Evolutionary conservation across 352 stramenopile species (phyloP).

Genomic region (Phytopythium oedochilum): DNA sequence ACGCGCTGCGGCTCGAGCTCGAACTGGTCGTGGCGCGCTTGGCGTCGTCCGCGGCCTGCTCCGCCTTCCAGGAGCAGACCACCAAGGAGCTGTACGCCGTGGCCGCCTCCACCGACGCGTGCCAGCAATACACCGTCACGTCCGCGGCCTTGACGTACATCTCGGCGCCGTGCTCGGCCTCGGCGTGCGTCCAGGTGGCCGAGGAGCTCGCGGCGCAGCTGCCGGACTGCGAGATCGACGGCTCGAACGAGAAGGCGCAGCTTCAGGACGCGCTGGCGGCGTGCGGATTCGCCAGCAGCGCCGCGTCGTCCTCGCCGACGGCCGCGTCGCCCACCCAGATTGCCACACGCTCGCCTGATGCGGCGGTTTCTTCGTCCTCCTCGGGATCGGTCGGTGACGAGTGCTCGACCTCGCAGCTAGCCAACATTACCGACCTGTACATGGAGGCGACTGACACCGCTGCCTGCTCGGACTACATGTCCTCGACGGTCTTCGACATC

Average conservation of each 20-base stretch:
- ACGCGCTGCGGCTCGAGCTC: not conserved
- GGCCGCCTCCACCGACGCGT: constrained; percentile 9
- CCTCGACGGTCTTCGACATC: constrained; percentile 11
- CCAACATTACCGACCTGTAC: constrained; percentile 7
- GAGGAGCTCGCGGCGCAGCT: constrained; percentile 7
- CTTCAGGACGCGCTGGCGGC: constrained; percentile 10
- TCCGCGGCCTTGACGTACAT: constrained; percentile 9
- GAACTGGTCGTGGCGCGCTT: not conserved
- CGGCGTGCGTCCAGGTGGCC: constrained; percentile 12
- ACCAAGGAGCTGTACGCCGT: constrained; percentile 7
- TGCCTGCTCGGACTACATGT: constrained; percentile 17
- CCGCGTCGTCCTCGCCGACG: constrained; percentile 9
- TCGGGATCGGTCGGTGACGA: not conserved
- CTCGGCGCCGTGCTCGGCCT: constrained; percentile 10
- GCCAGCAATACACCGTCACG: constrained; percentile 9
- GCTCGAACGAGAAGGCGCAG: constrained; percentile 18
- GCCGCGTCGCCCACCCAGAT: constrained; percentile 6
- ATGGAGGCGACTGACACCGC: constrained; percentile 14
- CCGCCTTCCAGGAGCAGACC: not conserved
- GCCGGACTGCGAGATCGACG: constrained; percentile 13
- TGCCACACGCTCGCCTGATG: constrained; percentile 11
- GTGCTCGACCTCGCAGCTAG: not conserved
- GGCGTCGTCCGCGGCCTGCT: not conserved
- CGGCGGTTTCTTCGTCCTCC: not conserved
- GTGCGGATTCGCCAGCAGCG: constrained; percentile 5